These are phyloP conservation scores for Stropharia rugosoannulata DNA, from an alignment of 768 basidiomycete genomes.

Conservation along the genomic window DNA sequence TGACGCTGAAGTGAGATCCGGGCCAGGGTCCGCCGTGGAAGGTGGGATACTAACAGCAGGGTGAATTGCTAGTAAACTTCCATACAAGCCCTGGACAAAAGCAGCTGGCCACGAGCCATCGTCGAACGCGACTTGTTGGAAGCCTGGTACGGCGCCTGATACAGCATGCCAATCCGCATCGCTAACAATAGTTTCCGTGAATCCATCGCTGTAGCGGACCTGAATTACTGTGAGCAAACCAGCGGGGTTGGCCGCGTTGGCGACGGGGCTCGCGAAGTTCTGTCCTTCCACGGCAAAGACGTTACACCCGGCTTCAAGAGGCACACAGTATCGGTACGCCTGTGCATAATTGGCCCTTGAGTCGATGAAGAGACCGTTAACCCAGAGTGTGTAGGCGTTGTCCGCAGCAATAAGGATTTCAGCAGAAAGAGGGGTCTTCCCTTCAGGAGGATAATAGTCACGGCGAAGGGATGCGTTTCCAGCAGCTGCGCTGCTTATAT, in stretches of 20 bases:
- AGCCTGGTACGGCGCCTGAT: slow-evolving; percentile 22
- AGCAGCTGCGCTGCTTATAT: slow-evolving; percentile 15
- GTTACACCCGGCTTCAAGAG: slow-evolving; percentile 25
- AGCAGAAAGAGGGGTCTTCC: slow-evolving; percentile 26
- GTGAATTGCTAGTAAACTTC: slow-evolving; percentile 4
- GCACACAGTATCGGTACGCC: slow-evolving; percentile 28
- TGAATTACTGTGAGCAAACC: slow-evolving; percentile 29
- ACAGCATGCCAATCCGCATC: slow-evolving; percentile 29
- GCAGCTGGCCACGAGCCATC: slow-evolving; percentile 29
- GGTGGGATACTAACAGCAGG: slow-evolving; percentile 16
- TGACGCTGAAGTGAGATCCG: slow-evolving; percentile 20
- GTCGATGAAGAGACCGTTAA: slow-evolving; percentile 28
- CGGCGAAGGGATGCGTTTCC: slow-evolving; percentile 30
- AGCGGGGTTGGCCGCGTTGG: slow-evolving; percentile 19
- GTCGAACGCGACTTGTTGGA: slow-evolving; percentile 27
- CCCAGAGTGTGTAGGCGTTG: slow-evolving; percentile 29
- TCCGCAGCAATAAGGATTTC: slow-evolving; percentile 29
- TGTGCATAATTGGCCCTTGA: slow-evolving; percentile 13
- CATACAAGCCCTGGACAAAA: slow-evolving; percentile 16
- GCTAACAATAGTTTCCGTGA: slow-evolving; percentile 26
- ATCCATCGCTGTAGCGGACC: slow-evolving; percentile 29
- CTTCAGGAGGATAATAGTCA: slow-evolving; percentile 21
- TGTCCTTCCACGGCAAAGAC: slow-evolving; percentile 30
- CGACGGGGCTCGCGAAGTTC: not conserved
- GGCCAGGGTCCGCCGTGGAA: slow-evolving; percentile 13